Evolutionary conservation across 805 yeast species (phyloP).

Genomic region (Dipodascopsis tothii): DNA sequence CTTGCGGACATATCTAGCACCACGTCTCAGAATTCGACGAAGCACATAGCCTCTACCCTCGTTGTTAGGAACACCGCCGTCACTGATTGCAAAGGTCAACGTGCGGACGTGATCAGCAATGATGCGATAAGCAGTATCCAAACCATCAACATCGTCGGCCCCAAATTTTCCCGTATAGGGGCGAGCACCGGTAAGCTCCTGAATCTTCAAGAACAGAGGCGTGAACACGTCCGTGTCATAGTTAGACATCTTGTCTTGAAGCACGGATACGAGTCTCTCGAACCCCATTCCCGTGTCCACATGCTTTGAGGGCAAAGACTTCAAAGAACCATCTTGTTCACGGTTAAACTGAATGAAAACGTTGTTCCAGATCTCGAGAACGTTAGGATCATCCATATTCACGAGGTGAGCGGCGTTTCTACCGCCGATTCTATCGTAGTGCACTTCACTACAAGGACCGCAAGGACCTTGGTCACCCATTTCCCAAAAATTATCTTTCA

Average conservation of each 20-base stretch:
- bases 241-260: slow-evolving; percentile 86
- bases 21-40: slow-evolving; percentile 95
- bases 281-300: slow-evolving; percentile 98
- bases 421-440: slow-evolving; percentile 96
- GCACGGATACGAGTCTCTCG: slow-evolving; percentile 89
- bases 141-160: slow-evolving; percentile 78
- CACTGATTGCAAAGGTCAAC: slow-evolving; percentile 88
- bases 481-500: slow-evolving; percentile 96
- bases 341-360: slow-evolving; percentile 96
- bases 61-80: slow-evolving; percentile 98
- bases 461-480: slow-evolving; percentile 99
- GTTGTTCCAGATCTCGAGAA: slow-evolving; percentile 94
- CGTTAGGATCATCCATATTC: slow-evolving; percentile 96
- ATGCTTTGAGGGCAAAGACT: slow-evolving; percentile 85
- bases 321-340: slow-evolving; percentile 75
- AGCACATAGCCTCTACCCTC: slow-evolving; percentile 98
- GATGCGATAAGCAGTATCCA: slow-evolving; percentile 96
- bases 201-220: slow-evolving; percentile 78
- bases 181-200: slow-evolving; percentile 88
- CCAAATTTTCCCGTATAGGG: slow-evolving; percentile 90
- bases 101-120: slow-evolving; percentile 98
- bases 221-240: slow-evolving; percentile 95
- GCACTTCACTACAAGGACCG: slow-evolving; percentile 98
- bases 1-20: slow-evolving; percentile 93
- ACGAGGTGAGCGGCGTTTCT: slow-evolving; percentile 88